phyloP scores from a whole-genome alignment of 345 rosid genomes.

The Sisymbrium altissimum region DNA sequence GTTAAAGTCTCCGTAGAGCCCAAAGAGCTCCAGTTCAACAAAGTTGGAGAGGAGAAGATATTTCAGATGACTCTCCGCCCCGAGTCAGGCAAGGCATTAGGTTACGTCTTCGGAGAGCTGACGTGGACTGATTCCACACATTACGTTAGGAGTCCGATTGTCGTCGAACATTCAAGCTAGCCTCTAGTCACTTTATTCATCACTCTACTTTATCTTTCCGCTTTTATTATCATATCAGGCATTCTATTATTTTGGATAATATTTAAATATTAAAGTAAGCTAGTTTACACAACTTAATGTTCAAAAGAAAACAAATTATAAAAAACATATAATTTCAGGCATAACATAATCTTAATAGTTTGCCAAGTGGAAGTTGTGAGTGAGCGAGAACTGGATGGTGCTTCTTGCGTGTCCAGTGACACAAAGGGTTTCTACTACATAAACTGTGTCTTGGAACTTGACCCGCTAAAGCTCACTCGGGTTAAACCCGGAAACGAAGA shows the following conservation, averaged over 20 bases:
- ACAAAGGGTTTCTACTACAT: neutral
- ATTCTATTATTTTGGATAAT: neutral
- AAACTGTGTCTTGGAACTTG: neutral
- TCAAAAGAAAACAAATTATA: neutral
- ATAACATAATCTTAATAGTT: neutral
- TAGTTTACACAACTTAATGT: neutral
- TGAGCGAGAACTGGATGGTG: neutral
- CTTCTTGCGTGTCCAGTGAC: conserved; percentile 13
- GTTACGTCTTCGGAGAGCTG: conserved; percentile 47
- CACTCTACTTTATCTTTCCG: neutral
- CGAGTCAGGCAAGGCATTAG: conserved; percentile 9
- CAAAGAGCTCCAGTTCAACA: conserved; percentile 36
- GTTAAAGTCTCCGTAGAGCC: conserved; percentile 50
- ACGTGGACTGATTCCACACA: conserved; percentile 39
- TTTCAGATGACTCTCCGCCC: conserved; percentile 28
- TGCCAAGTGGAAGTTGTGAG: conserved; percentile 16
- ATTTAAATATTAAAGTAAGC: neutral
- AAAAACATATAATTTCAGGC: neutral
- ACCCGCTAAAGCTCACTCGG: conserved; percentile 9
- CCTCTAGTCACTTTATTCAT: neutral
- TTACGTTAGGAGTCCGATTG: conserved; percentile 43
- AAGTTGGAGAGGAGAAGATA: conserved; percentile 55
- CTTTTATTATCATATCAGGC: neutral
- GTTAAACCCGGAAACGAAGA: conserved; percentile 12
- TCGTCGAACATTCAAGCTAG: conserved; percentile 9